phyloP scores from a whole-genome alignment of 345 rosid species.

The Brassica rapa region DNA sequence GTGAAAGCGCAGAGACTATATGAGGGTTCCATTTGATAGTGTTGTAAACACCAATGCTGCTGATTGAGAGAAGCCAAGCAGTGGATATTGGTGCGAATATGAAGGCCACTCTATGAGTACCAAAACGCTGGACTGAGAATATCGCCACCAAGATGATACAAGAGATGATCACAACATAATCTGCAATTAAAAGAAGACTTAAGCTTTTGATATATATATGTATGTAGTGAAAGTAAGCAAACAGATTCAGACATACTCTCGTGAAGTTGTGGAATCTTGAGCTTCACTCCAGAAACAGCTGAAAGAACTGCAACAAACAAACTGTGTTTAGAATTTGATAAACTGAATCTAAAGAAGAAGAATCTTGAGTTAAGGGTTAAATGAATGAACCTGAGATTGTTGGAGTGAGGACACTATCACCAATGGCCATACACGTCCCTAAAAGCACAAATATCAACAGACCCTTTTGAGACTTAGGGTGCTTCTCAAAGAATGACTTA shows the following conservation, averaged over 20 bases:
- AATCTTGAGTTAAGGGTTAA: slow-evolving; percentile 2
- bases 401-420: slow-evolving; percentile 82
- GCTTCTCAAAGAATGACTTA: slow-evolving; percentile 62
- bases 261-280: slow-evolving; percentile 61
- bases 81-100: slow-evolving; percentile 75
- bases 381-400: slow-evolving; percentile 68
- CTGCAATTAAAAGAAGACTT: slow-evolving; percentile 41
- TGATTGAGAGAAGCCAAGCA: slow-evolving; percentile 73
- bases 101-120: slow-evolving; percentile 82
- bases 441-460: slow-evolving; percentile 66
- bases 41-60: slow-evolving; percentile 75
- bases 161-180: slow-evolving; percentile 65
- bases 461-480: slow-evolving; percentile 49
- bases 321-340: not conserved
- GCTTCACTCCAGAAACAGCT: slow-evolving; percentile 74
- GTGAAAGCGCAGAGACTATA: slow-evolving; percentile 74
- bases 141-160: slow-evolving; percentile 72
- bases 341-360: not conserved
- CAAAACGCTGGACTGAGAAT: slow-evolving; percentile 82
- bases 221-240: not conserved
- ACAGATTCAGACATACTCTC: slow-evolving; percentile 56
- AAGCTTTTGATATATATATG: not conserved
- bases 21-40: slow-evolving; percentile 71
- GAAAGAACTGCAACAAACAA: slow-evolving; percentile 64
- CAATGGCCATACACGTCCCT: slow-evolving; percentile 79